Percentiles rank a stretch among this genome's conserved stretches.
Conservation (phyloP, 208 protist species). For the Lotmaria passim region DNA sequence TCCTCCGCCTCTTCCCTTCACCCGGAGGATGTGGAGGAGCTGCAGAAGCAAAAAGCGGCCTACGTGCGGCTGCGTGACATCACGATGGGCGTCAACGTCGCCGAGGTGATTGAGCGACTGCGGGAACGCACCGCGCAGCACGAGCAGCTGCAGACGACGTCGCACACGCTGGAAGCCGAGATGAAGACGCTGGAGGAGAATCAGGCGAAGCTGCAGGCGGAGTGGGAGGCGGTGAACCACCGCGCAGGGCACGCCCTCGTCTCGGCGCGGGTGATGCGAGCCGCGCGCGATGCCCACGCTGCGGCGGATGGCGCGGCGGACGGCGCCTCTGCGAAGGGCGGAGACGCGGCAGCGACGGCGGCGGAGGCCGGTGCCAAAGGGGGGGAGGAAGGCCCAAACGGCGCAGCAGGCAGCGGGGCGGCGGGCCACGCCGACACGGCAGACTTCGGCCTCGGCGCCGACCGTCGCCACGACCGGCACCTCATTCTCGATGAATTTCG, state of each 20-base stretch:
- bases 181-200: slow-evolving; percentile 67
- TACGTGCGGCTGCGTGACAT: slow-evolving; percentile 94
- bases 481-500: slow-evolving; percentile 92
- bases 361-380: no score
- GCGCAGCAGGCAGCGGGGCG: slow-evolving; percentile 9
- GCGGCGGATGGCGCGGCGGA: slow-evolving; percentile 4
- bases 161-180: slow-evolving; percentile 64
- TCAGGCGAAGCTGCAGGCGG: slow-evolving; percentile 46
- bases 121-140: slow-evolving; percentile 83
- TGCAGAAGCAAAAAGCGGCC: slow-evolving; percentile 80
- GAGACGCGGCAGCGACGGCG: not conserved
- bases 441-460: slow-evolving; percentile 65
- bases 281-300: slow-evolving; percentile 39
- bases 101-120: slow-evolving; percentile 92
- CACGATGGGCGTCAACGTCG: slow-evolving; percentile 77
- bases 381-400: slow-evolving; percentile 4
- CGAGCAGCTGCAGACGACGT: slow-evolving; percentile 66
- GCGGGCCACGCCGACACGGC: slow-evolving; percentile 31
- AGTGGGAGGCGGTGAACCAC: slow-evolving; percentile 84
- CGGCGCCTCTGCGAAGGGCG: not conserved
- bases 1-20: slow-evolving; percentile 30
- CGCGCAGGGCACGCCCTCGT: slow-evolving; percentile 53
- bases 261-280: slow-evolving; percentile 37
- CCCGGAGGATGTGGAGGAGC: slow-evolving; percentile 74
- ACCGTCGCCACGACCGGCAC: slow-evolving; percentile 52